Percentiles rank a stretch among this genome's conserved stretches.
Evolutionary conservation across 2,329 filamentous ascomycete genomes (phyloP).

Genomic region (Colletotrichum somersetense): DNA sequence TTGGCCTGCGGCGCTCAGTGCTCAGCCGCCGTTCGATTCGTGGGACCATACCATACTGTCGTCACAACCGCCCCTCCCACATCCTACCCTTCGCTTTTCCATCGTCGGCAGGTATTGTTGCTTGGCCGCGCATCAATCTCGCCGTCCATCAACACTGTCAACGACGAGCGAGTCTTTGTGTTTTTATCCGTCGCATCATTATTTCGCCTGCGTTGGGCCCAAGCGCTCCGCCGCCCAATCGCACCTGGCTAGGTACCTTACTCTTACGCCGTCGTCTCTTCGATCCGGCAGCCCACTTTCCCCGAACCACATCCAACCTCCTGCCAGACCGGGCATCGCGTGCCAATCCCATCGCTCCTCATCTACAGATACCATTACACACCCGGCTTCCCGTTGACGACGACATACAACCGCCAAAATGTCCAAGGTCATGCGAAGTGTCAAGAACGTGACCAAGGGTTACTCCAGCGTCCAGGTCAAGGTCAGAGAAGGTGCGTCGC

Average conservation of each 20-base stretch:
- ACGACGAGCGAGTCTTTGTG: slow-evolving; percentile 2
- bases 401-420: slow-evolving; percentile 64
- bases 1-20: slow-evolving; percentile 22
- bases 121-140: slow-evolving; percentile 4
- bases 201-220: slow-evolving; percentile 25
- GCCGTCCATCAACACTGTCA: slow-evolving; percentile 1
- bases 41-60: slow-evolving; percentile 27
- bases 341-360: background rate
- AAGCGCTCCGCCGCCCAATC: slow-evolving; percentile 30
- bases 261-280: slow-evolving; percentile 13
- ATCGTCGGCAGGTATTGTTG: slow-evolving; percentile 7
- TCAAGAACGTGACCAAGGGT: slow-evolving; percentile 99
- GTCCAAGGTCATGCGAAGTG: slow-evolving; percentile 97
- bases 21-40: slow-evolving; percentile 28
- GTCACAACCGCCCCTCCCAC: slow-evolving; percentile 12
- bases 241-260: slow-evolving; percentile 14
- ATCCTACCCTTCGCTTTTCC: slow-evolving; percentile 1
- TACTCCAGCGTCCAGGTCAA: slow-evolving; percentile 98
- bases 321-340: slow-evolving; percentile 6
- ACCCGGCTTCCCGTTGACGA: background rate
- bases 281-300: slow-evolving; percentile 19
- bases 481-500: slow-evolving; percentile 88
- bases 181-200: slow-evolving; percentile 9
- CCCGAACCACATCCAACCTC: slow-evolving; percentile 22
- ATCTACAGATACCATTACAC: background rate